Evolutionary conservation across 169 alveolate species (phyloP), one percentile per base, ranked within the genome.

Genomic region (Plasmodium fragile): DNA sequence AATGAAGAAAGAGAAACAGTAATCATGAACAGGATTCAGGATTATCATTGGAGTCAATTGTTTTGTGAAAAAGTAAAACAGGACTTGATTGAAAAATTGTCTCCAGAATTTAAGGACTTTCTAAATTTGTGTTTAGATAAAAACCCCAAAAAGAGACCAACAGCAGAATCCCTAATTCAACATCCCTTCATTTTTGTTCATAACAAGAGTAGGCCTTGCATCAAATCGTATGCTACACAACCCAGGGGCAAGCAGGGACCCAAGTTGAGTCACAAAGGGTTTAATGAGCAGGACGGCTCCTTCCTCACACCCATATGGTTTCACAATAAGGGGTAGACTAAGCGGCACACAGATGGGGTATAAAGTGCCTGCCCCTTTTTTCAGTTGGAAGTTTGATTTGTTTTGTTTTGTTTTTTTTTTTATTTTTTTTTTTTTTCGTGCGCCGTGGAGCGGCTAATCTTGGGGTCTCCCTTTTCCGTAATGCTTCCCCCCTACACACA

Each of bases 121-220:
- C 41, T 91, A 39, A 96, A 96, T 87, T 80, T 81, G 91, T 96
- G 97, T 93, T 83, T 96, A 83, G 96, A 90, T 43, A 96, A 96
- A 84, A 95, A 94, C 53, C 94, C 97, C 4, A 52, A 82, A 22
- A 92, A 79, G 73, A 93, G 97, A 69, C 96, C 97, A 28, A 91
- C 92, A 52, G 96, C 97, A 8, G 94, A 91, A 53, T 25, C 87
- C 11, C 18, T 92, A 65, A 92, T 92, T 82, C 94, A 94, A 72
- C 97, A 96, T 41, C 97, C 96, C 2, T 96, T 96, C 94, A 92
- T 96, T 80, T 84, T 92, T 75, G 45, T 53, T 82, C 96, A 94
- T 80, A 96, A 96, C 75, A 85, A 82, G 18, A 92, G 94, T 34
- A 73, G 97, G 49, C 95, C 92, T 43, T 87, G 81, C 6, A 94